Percentiles rank a stretch among this genome's conserved stretches.
Conservation (phyloP, 345 rosid species). For the Gossypium longicalyx region DNA sequence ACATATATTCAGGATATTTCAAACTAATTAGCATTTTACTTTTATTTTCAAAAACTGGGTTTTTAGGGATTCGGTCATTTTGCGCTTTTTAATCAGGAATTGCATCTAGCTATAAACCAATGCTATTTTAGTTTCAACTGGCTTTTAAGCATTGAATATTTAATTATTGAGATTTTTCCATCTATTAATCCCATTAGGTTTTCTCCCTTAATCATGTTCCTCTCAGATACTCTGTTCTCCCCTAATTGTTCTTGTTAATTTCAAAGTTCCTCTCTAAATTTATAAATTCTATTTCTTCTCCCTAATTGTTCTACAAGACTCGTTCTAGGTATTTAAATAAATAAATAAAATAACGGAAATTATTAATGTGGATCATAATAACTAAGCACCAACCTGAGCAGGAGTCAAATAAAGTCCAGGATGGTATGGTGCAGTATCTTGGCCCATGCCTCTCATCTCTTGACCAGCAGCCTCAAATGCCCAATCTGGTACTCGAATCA, state of each 20-base stretch:
- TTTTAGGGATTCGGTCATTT: neutral
- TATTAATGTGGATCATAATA: neutral
- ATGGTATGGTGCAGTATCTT: conserved; percentile 85
- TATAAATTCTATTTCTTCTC: neutral
- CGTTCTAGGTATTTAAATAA: neutral
- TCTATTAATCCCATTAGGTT: neutral
- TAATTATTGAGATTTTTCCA: neutral
- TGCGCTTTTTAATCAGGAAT: neutral
- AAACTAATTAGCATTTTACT: neutral
- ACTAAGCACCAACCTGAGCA: conserved; percentile 59
- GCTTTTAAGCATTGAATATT: neutral
- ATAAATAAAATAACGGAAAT: neutral
- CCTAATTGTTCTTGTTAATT: neutral
- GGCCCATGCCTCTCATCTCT: conserved; percentile 95
- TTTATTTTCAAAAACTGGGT: neutral
- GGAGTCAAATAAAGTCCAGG: conserved; percentile 94
- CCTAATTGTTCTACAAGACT: neutral
- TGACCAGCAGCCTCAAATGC: conserved; percentile 99
- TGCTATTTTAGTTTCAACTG: neutral
- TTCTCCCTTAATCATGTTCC: neutral
- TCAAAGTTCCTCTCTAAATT: neutral
- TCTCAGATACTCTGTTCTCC: neutral
- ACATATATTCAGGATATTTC: neutral
- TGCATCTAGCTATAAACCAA: neutral
- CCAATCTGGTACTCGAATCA: conserved; percentile 97